Evolutionary conservation across 225 moss, liverwort and hornwort species (phyloP).

Genomic region (Physcomitrellopsis africana): DNA sequence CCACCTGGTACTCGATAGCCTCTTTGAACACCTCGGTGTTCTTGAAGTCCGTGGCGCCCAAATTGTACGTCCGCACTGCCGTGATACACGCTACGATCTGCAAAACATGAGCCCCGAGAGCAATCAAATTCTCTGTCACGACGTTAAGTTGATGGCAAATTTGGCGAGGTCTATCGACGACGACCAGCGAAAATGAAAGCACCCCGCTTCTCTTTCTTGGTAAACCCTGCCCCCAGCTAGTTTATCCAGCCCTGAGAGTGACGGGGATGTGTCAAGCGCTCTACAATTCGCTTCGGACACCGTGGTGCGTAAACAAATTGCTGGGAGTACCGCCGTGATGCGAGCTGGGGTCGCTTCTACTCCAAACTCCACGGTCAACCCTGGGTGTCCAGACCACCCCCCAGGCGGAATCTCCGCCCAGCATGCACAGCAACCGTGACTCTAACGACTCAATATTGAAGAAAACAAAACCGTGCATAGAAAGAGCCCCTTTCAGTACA

Average conservation of each 20-base stretch:
- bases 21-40: slow-evolving; percentile 66
- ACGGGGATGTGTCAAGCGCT: background rate
- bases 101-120: background rate
- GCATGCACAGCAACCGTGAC: background rate
- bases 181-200: background rate
- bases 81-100: slow-evolving; percentile 67
- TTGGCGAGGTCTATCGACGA: background rate
- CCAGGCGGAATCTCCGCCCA: background rate
- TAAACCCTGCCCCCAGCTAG: background rate
- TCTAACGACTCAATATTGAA: background rate
- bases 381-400: background rate
- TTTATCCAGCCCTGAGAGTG: background rate
- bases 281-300: background rate
- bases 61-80: slow-evolving; percentile 62
- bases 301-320: background rate
- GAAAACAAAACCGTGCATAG: background rate
- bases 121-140: too few species aligned
- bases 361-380: background rate
- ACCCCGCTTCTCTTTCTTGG: background rate
- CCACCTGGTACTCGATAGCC: slow-evolving; percentile 57
- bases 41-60: slow-evolving; percentile 65
- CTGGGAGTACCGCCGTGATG: background rate
- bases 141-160: too few species aligned
- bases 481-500: background rate
- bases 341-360: background rate